Evolutionary conservation across 306 rosid genomes (phyloP).

Genomic region (Vigna mungo): DNA sequence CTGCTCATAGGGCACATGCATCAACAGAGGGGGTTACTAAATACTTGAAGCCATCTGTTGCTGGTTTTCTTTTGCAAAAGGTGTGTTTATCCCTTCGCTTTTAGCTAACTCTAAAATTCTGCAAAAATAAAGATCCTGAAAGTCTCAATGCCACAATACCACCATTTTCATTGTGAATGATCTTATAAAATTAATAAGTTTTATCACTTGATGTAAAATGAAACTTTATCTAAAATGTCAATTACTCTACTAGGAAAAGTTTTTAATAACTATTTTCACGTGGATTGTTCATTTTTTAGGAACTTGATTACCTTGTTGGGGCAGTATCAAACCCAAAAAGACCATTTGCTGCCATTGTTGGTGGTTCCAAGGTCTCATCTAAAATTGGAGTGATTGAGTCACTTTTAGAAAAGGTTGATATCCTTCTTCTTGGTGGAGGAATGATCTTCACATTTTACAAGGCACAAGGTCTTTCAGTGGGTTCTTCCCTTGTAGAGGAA

Average conservation of each 20-base stretch:
- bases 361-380: constrained; percentile 99
- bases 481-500: constrained; percentile 96
- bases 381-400: constrained; percentile 99
- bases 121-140: constrained; percentile 16
- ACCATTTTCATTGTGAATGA: background rate
- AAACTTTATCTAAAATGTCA: constrained; percentile 25
- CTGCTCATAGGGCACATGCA: constrained; percentile 99
- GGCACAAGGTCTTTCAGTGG: constrained; percentile 98
- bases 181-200: constrained; percentile 18
- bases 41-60: constrained; percentile 94
- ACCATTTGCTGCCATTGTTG: constrained; percentile 99
- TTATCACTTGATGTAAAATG: constrained; percentile 13
- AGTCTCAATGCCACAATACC: background rate
- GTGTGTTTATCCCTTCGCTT: constrained; percentile 48
- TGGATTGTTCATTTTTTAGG: constrained; percentile 58
- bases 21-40: constrained; percentile 99
- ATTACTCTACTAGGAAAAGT: constrained; percentile 4
- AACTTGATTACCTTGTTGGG: constrained; percentile 99
- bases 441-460: constrained; percentile 99
- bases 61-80: constrained; percentile 99
- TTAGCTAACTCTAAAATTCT: constrained; percentile 11
- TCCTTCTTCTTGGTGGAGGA: constrained; percentile 97
- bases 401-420: constrained; percentile 84
- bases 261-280: constrained; percentile 16
- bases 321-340: constrained; percentile 94